Percentiles rank a stretch among this genome's conserved stretches.
These are phyloP conservation scores for Rutstroemia sp. DNA, from an alignment of 2,329 filamentous ascomycete genomes.

Conservation along the genomic window DNA sequence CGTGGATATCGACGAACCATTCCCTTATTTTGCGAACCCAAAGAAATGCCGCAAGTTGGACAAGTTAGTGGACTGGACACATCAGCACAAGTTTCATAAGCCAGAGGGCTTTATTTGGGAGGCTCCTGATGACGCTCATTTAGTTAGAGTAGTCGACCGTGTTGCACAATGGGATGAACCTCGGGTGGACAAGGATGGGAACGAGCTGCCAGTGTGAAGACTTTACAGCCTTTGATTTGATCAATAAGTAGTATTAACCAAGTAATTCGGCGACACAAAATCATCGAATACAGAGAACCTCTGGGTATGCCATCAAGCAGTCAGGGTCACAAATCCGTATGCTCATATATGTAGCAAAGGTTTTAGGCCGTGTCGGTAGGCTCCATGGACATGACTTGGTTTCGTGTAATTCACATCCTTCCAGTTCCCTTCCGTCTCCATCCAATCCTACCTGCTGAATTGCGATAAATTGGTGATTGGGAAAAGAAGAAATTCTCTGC, in stretches of 20 bases:
- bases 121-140: neutral
- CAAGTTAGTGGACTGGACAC: neutral
- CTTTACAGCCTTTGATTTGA: neutral
- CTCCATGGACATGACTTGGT: too few relatives aligned
- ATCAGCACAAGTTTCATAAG: neutral
- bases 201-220: neutral
- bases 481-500: too few relatives aligned
- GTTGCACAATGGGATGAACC: neutral
- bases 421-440: too few relatives aligned
- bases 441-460: too few relatives aligned
- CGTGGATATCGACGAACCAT: neutral
- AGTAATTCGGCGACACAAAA: neutral
- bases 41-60: neutral
- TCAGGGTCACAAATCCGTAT: neutral
- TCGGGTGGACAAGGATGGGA: neutral
- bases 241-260: neutral
- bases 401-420: too few relatives aligned
- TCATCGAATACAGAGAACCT: neutral
- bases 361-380: neutral
- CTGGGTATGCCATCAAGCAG: neutral
- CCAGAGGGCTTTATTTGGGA: neutral
- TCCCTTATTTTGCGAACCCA: neutral
- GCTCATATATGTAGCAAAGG: neutral
- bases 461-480: too few relatives aligned
- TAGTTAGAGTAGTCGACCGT: neutral